Percentiles rank a stretch among this genome's conserved stretches.
Conservation (phyloP, 352 stramenopile genomes). For the Hyaloperonospora brassicae region DNA sequence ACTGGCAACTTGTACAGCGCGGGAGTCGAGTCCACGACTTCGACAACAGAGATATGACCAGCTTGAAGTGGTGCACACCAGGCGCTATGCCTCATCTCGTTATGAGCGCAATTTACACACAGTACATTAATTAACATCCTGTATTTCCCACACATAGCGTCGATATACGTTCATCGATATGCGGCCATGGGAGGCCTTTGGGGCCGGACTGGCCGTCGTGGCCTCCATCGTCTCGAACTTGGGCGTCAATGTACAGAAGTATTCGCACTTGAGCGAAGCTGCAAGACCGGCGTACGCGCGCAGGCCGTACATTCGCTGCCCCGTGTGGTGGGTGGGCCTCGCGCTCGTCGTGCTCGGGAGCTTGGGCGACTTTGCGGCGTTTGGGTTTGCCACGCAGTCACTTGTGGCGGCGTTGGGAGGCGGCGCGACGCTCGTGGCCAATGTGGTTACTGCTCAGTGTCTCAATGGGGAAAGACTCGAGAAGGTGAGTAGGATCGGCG, state of each 20-base stretch:
- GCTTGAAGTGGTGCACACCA: conserved; percentile 10
- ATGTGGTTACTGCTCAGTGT: conserved; percentile 82
- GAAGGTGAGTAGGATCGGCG: conserved; percentile 20
- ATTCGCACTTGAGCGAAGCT: conserved; percentile 65
- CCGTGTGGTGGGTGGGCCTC: conserved; percentile 83
- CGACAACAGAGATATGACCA: conserved; percentile 7
- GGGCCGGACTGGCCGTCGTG: conserved; percentile 65
- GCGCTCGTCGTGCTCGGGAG: conserved; percentile 71
- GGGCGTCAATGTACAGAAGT: conserved; percentile 88
- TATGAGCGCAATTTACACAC: too few relatives aligned
- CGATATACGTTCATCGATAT: conserved; percentile 16
- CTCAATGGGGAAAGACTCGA: conserved; percentile 76
- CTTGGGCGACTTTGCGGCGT: conserved; percentile 83
- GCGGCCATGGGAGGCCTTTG: conserved; percentile 74
- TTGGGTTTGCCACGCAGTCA: conserved; percentile 86
- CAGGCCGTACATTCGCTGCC: conserved; percentile 74
- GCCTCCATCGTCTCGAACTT: conserved; percentile 84
- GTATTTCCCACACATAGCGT: background rate
- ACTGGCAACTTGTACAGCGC: conserved; percentile 5
- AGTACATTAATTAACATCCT: too few relatives aligned
- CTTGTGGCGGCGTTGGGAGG: conserved; percentile 82
- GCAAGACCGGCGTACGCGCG: conserved; percentile 35
- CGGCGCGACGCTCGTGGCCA: conserved; percentile 80
- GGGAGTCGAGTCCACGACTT: conserved; percentile 16
- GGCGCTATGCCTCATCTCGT: conserved; percentile 1